Percentiles rank a stretch among this genome's conserved stretches.
phyloP scores from a whole-genome alignment of 176 grass and related monocot genomes.

The Elymus sibiricus region DNA sequence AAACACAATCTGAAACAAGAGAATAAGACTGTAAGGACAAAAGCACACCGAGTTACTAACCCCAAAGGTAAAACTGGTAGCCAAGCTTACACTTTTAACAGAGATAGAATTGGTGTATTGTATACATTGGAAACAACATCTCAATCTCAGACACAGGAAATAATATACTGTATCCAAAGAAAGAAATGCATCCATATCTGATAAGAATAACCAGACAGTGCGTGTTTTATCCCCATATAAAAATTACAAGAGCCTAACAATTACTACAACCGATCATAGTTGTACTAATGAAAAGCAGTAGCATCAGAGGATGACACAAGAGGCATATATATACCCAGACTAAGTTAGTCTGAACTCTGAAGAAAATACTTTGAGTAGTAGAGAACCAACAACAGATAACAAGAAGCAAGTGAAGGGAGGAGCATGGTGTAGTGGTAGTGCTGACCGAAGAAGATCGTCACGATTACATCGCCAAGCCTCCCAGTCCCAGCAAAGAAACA shows the following conservation, averaged over 20 bases:
- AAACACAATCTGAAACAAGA: constrained; percentile 28
- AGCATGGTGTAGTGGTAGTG: constrained; percentile 16
- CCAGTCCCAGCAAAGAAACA: background rate
- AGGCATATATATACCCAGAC: background rate
- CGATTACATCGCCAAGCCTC: background rate
- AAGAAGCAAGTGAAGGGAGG: background rate
- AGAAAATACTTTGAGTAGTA: background rate
- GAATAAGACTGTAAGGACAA: constrained; percentile 9
- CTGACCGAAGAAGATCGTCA: constrained; percentile 38
- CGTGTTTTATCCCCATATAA: no score
- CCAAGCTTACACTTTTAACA: background rate
- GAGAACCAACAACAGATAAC: no score
- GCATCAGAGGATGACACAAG: background rate
- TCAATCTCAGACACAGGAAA: background rate
- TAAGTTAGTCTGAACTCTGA: background rate
- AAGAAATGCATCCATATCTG: background rate
- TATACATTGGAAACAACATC: background rate
- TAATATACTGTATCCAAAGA: background rate
- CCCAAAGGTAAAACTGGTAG: background rate
- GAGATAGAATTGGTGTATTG: background rate
- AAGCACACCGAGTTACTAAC: background rate
- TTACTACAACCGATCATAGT: background rate
- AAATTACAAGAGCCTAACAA: background rate
- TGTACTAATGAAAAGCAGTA: background rate
- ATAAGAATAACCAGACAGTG: no score